A percentile compares a stretch with the other conserved stretches of the same genome.
Evolutionary conservation across 352 stramenopile genomes (phyloP).

Genomic region (Aphanomyces stellatus): DNA sequence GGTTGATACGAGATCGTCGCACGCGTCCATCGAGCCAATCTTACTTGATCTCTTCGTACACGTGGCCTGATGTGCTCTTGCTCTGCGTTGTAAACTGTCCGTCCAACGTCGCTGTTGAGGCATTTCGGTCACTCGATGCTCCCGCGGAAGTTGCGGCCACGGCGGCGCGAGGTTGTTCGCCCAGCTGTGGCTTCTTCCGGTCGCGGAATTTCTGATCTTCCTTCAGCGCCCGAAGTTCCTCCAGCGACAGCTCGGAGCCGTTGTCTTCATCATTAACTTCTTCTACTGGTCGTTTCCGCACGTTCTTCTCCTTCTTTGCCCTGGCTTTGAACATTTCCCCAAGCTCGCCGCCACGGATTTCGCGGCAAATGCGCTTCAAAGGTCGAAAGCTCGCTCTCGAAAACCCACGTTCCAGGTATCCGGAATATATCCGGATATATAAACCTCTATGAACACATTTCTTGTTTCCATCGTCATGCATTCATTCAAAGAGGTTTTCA

Average conservation of each 20-base stretch:
- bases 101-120: conserved; percentile 30
- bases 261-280: conserved; percentile 18
- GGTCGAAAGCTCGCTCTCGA: no score
- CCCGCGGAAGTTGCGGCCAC: no score
- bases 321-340: neutral
- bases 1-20: neutral
- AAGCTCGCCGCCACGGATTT: neutral
- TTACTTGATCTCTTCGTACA: conserved; percentile 67
- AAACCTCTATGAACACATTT: no score
- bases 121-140: no score
- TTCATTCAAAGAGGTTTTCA: neutral
- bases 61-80: conserved; percentile 44
- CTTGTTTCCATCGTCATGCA: no score
- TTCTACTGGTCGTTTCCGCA: neutral
- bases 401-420: no score
- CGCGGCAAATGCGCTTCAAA: no score
- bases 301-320: conserved; percentile 2
- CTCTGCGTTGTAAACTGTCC: conserved; percentile 76
- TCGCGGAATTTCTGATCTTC: conserved; percentile 60
- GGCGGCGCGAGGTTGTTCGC: neutral
- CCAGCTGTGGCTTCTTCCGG: conserved; percentile 33
- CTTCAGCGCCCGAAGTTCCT: conserved; percentile 51
- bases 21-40: conserved; percentile 13
- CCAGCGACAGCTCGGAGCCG: conserved; percentile 32
- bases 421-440: neutral